A percentile compares a stretch with the other conserved stretches of the same genome.
phyloP scores from a whole-genome alignment of 352 stramenopile genomes.

The Phytophthora cactorum region DNA sequence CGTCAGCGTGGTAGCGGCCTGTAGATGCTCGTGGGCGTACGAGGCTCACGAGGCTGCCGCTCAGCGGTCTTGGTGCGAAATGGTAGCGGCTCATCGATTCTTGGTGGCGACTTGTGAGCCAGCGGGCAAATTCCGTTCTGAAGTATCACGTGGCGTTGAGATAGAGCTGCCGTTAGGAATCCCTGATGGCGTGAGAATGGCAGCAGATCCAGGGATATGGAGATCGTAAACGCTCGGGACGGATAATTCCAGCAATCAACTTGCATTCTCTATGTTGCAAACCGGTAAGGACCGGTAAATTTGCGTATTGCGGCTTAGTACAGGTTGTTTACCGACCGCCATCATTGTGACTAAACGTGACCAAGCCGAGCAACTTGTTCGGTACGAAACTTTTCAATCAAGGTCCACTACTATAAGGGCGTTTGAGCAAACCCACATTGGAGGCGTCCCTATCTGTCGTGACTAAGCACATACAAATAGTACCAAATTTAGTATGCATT shows the following conservation, averaged over 20 bases:
- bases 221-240: conserved; percentile 15
- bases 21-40: conserved; percentile 1
- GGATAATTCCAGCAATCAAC: conserved; percentile 12
- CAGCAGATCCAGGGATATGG: conserved; percentile 10
- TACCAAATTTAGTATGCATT: too few relatives aligned
- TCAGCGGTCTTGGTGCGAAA: conserved; percentile 2
- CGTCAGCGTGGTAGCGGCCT: not conserved
- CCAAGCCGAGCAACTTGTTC: too few relatives aligned
- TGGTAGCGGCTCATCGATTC: conserved; percentile 16
- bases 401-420: too few relatives aligned
- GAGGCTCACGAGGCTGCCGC: conserved; percentile 12
- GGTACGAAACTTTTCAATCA: too few relatives aligned
- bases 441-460: too few relatives aligned
- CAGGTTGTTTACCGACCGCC: conserved; percentile 1
- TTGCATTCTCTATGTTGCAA: conserved; percentile 1
- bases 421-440: too few relatives aligned
- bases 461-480: too few relatives aligned
- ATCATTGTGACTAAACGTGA: conserved; percentile 20
- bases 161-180: conserved; percentile 2
- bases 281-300: conserved; percentile 1
- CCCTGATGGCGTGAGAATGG: conserved; percentile 13
- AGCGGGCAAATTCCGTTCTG: too few relatives aligned
- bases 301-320: not conserved
- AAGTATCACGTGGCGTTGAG: conserved; percentile 19
- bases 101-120: conserved; percentile 5